These are phyloP conservation scores for Syzygium syzygioides DNA, from an alignment of 441 rosid genomes.

Conservation along the genomic window DNA sequence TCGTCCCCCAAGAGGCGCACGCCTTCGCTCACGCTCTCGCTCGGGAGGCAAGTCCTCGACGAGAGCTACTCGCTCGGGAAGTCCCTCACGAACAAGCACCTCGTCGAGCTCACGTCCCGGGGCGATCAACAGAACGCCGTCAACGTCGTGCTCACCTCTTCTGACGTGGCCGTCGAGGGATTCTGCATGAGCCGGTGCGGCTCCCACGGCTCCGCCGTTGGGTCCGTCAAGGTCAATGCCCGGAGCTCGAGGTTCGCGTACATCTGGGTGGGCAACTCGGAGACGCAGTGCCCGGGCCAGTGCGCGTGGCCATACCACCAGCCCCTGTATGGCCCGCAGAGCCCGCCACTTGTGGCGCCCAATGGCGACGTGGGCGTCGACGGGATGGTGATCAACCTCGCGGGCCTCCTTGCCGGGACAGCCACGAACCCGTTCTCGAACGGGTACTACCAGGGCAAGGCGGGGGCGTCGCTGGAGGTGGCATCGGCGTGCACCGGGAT, in stretches of 20 bases:
- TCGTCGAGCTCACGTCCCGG: neutral
- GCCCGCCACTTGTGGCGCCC: neutral
- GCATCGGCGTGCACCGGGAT: neutral
- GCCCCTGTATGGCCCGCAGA: neutral
- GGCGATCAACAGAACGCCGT: neutral
- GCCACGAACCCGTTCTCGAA: neutral
- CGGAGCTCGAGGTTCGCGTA: neutral
- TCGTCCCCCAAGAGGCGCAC: neutral
- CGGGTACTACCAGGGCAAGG: neutral
- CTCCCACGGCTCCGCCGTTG: neutral
- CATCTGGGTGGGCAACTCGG: neutral
- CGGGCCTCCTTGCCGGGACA: neutral
- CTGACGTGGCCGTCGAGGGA: neutral
- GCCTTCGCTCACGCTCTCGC: neutral
- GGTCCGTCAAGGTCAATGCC: neutral
- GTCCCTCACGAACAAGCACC: neutral
- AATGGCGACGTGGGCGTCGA: neutral
- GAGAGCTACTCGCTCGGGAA: neutral
- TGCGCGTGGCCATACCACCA: neutral
- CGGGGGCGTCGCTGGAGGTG: neutral
- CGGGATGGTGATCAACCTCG: neutral
- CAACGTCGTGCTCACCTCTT: neutral
- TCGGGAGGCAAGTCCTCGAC: neutral
- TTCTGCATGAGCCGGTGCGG: neutral
- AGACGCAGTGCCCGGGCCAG: neutral